Conservation (phyloP, 2,329 filamentous ascomycete genomes). For the Fusarium nygamai region DNA sequence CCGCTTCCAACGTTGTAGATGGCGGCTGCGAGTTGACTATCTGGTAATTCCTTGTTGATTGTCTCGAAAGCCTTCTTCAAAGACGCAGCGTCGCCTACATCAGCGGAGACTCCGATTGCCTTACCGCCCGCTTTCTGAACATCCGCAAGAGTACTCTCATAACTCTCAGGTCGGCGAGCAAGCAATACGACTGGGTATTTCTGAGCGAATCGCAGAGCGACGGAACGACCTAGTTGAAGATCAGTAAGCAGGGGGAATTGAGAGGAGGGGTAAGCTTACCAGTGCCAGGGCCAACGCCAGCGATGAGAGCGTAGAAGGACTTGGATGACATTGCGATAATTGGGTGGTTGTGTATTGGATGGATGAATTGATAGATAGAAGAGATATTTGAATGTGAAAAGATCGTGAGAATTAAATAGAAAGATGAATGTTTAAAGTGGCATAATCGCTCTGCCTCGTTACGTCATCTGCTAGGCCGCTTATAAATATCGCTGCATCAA, state of each 20-base stretch:
- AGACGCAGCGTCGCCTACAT: constrained; percentile 52
- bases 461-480: constrained; percentile 30
- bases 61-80: constrained; percentile 69
- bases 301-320: constrained; percentile 72
- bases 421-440: neutral
- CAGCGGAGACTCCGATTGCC: constrained; percentile 74
- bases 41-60: constrained; percentile 68
- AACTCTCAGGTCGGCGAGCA: constrained; percentile 74
- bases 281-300: constrained; percentile 78
- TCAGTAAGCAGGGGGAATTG: neutral
- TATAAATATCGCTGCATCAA: constrained; percentile 21
- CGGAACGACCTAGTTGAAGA: constrained; percentile 51
- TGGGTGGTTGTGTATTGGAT: rapidly evolving
- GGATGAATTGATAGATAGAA: neutral
- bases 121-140: constrained; percentile 74
- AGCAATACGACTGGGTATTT: constrained; percentile 79
- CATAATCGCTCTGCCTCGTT: constrained; percentile 9
- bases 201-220: constrained; percentile 68
- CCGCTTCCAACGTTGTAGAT: constrained; percentile 73
- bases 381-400: neutral
- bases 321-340: constrained; percentile 30
- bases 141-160: constrained; percentile 72
- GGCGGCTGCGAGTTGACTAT: constrained; percentile 68
- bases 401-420: neutral
- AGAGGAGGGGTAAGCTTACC: constrained; percentile 43